These are phyloP conservation scores for Tricholoma sp. DNA, from an alignment of 768 basidiomycete genomes.

Conservation along the genomic window DNA sequence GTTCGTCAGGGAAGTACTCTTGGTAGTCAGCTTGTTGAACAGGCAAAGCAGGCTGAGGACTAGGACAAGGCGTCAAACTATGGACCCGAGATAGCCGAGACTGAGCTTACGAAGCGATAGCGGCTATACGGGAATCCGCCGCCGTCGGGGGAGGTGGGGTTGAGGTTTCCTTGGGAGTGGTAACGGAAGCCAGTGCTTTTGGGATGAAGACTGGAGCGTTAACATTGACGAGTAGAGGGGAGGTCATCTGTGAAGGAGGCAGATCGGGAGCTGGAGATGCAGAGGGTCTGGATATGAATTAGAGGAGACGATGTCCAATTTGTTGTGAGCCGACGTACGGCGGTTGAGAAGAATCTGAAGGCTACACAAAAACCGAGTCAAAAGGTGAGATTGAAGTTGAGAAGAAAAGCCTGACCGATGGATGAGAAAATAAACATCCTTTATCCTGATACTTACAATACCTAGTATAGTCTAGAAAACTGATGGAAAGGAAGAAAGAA, in stretches of 20 bases:
- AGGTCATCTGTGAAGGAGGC: neutral
- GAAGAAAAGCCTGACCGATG: slow-evolving; percentile 44
- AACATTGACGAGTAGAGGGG: slow-evolving; percentile 33
- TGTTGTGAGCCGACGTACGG: slow-evolving; percentile 23
- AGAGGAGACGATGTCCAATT: slow-evolving; percentile 1
- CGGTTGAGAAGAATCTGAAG: slow-evolving; percentile 18
- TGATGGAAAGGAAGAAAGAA: neutral
- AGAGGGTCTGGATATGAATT: slow-evolving; percentile 10
- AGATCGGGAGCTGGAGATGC: neutral
- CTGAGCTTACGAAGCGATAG: slow-evolving; percentile 14
- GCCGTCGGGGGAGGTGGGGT: slow-evolving; percentile 14
- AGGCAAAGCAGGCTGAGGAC: slow-evolving; percentile 12
- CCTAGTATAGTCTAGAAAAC: slow-evolving; percentile 28
- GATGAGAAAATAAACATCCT: slow-evolving; percentile 82
- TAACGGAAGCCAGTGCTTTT: slow-evolving; percentile 36
- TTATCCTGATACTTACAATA: slow-evolving; percentile 84
- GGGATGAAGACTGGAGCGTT: slow-evolving; percentile 87
- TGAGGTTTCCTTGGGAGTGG: slow-evolving; percentile 23
- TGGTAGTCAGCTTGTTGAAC: slow-evolving; percentile 14
- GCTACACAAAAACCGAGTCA: slow-evolving; percentile 4
- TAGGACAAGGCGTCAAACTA: slow-evolving; percentile 9
- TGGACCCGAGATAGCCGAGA: neutral
- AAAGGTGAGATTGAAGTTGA: neutral
- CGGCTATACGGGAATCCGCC: slow-evolving; percentile 3
- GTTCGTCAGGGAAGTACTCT: slow-evolving; percentile 15